Conservation (phyloP, 2,329 filamentous ascomycete species). For the Aaosphaeria pasadenensis region DNA sequence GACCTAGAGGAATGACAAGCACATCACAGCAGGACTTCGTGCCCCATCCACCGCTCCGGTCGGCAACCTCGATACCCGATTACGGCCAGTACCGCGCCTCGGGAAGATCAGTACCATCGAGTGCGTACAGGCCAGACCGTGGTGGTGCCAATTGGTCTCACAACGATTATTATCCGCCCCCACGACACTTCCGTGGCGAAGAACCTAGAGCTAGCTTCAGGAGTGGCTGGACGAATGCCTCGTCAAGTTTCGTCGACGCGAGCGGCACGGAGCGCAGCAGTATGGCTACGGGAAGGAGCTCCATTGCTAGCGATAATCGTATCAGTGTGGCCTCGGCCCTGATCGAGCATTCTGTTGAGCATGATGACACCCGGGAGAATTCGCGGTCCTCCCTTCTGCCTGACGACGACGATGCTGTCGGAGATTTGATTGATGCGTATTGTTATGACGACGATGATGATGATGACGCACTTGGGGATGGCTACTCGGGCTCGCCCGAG, state of each 20-base stretch:
- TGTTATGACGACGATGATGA: conserved; percentile 48
- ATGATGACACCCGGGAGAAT: no score
- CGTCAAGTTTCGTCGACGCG: conserved; percentile 55
- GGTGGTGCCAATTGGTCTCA: conserved; percentile 35
- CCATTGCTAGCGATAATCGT: conserved; percentile 57
- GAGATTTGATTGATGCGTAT: conserved; percentile 61
- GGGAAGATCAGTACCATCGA: conserved; percentile 29
- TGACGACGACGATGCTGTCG: conserved; percentile 44
- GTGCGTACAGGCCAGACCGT: conserved; percentile 34
- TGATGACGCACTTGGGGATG: conserved; percentile 31
- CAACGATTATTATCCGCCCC: conserved; percentile 27
- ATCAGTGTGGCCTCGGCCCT: conserved; percentile 54
- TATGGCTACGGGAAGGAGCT: conserved; percentile 75
- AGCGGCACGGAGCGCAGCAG: conserved; percentile 80
- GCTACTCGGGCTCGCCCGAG: not conserved
- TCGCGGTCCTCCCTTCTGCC: not conserved
- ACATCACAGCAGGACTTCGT: conserved; percentile 25
- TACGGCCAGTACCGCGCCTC: conserved; percentile 27
- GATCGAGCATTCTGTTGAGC: conserved; percentile 16
- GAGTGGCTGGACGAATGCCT: conserved; percentile 57
- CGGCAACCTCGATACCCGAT: conserved; percentile 38
- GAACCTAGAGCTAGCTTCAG: conserved; percentile 57
- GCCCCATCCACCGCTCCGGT: conserved; percentile 23
- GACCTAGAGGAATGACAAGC: conserved; percentile 31
- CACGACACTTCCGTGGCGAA: conserved; percentile 28